A percentile compares a stretch with the other conserved stretches of the same genome.
Evolutionary conservation across 192 early-diverging fungal species (phyloP).

Genomic region (Linnemannia hyalina): DNA sequence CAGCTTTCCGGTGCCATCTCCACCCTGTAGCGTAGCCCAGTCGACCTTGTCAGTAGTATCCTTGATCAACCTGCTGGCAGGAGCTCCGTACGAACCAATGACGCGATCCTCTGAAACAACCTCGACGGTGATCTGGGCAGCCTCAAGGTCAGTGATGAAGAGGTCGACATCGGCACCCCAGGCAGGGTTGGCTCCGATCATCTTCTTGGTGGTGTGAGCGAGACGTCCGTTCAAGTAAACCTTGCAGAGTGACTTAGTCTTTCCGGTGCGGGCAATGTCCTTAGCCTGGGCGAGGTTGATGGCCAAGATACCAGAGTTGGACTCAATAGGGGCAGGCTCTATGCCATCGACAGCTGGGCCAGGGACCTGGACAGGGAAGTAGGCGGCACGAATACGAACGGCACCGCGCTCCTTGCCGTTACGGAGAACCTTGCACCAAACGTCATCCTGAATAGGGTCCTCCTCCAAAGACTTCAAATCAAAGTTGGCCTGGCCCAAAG

Average conservation of each 20-base stretch:
- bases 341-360: constrained; percentile 33
- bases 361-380: constrained; percentile 35
- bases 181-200: constrained; percentile 83
- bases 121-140: constrained; percentile 69
- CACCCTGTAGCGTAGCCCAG: constrained; percentile 57
- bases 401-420: constrained; percentile 50
- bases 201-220: constrained; percentile 70
- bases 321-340: constrained; percentile 52
- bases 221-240: constrained; percentile 67
- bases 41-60: constrained; percentile 58
- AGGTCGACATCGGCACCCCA: constrained; percentile 81
- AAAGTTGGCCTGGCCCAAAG: constrained; percentile 72
- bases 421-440: constrained; percentile 56
- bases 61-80: constrained; percentile 35
- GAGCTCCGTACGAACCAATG: constrained; percentile 39
- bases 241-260: constrained; percentile 64
- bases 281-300: constrained; percentile 77
- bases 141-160: constrained; percentile 79
- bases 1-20: constrained; percentile 55
- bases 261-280: constrained; percentile 67
- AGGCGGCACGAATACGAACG: constrained; percentile 44
- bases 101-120: constrained; percentile 66
- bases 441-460: constrained; percentile 58
- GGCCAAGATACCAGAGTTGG: constrained; percentile 74
- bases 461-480: constrained; percentile 62